Conservation (phyloP, 139 green algal species). For the Chloropicon primus region DNA sequence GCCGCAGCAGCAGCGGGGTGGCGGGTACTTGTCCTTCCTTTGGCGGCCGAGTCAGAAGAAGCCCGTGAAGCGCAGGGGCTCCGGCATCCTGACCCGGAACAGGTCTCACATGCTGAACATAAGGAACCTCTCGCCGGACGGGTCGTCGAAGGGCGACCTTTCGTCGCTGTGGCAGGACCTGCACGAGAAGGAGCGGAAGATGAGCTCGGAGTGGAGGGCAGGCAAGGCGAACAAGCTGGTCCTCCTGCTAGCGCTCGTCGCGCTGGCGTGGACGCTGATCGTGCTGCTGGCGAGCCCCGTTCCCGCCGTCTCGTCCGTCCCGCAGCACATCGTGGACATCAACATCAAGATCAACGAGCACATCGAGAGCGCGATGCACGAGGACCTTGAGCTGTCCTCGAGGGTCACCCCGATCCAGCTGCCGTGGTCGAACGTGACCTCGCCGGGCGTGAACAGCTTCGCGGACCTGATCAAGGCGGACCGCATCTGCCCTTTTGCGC, state of each 20-base stretch:
- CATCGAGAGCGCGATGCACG: background rate
- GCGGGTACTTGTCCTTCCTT: no score
- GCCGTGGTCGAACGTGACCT: background rate
- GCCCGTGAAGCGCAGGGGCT: background rate
- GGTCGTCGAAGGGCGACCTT: background rate
- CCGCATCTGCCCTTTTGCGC: background rate
- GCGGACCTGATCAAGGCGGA: background rate
- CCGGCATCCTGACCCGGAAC: background rate
- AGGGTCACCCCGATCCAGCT: background rate
- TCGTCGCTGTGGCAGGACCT: background rate
- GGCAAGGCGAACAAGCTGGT: background rate
- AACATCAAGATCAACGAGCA: background rate
- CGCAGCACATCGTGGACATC: background rate
- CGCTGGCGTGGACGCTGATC: background rate
- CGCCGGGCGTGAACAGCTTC: background rate
- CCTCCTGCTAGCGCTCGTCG: background rate
- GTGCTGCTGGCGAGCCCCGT: background rate
- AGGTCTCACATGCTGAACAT: background rate
- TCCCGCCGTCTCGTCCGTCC: background rate
- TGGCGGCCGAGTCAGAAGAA: no score
- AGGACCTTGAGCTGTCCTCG: background rate
- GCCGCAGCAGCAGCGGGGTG: no score
- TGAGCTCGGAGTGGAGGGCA: background rate
- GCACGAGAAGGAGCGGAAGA: background rate
- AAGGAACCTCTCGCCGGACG: background rate